Base-by-base conservation (phyloP, 495 filamentous ascomycete genomes). In the Bombardia bombarda region DNA sequence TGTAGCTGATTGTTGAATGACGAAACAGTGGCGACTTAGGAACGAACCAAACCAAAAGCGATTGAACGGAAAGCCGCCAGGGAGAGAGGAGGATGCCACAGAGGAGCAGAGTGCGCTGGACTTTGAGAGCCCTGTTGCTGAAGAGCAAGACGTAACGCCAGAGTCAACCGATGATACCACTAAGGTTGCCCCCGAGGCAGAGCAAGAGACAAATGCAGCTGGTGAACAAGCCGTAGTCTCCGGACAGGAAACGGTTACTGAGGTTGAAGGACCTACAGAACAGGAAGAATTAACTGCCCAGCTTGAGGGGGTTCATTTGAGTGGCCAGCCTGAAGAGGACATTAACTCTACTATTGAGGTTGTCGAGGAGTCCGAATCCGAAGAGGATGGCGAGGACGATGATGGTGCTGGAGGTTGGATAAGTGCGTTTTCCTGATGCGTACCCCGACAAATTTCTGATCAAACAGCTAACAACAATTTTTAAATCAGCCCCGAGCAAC, bases 21-120 rank as follows among this genome's bases (percentile, higher is more conserved):
- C 26, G 18, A 24, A 42, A 14, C 28, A 90, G 56, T 90, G 86
- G 82, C 73, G 87, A 24, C 58, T 95, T 55, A 73, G 90, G 32
- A 84, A 74, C 45, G 75, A 77, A 5, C 87, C 88, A 0, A 81
- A 82, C 0, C 85, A 94, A 66, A 87, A 88, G 56, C 58, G 67
- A 2, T 43, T 86, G 7, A 92, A 90, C 56, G 86, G 85, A 13
- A 75, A 73, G 38, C 72, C 82, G 0, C 82, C 84, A 21, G 72
- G 62, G 0, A 52, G 53, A 31, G 49, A 42, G 7, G 47, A 44
- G 20, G 41, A 4, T 1, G 42, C 37, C 6, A 20, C 48, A 6
- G 25, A 47, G 1, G 41, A 37, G 12, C 17, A 53, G 20, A 40
- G 40, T 4, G 26, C 25, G 1, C 28, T 20, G 13, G 39, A 49